phyloP scores from a whole-genome alignment of 108 stramenopile species.

The Cyclotella sp. region DNA sequence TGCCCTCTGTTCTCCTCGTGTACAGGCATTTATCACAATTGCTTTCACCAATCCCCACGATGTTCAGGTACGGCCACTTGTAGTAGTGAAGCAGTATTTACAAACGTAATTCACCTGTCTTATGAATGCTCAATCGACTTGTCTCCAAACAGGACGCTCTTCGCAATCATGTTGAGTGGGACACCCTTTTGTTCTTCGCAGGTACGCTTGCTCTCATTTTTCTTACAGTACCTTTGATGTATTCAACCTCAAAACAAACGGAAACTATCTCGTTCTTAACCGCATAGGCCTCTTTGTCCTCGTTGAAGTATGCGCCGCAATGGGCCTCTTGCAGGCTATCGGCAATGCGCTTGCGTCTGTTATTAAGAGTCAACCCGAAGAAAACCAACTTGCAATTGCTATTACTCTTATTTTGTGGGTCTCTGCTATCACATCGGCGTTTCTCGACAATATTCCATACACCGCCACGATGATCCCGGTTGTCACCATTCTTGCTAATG shows the following conservation, averaged over 20 bases:
- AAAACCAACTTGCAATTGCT: constrained; percentile 56
- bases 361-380: constrained; percentile 55
- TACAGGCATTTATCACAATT: constrained; percentile 61
- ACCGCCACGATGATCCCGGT: constrained; percentile 80
- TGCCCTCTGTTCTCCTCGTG: neutral
- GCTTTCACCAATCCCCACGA: constrained; percentile 74
- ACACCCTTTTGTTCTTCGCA: constrained; percentile 71
- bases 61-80: constrained; percentile 39
- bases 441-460: constrained; percentile 71
- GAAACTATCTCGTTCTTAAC: neutral
- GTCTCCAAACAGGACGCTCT: constrained; percentile 34
- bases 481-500: constrained; percentile 52
- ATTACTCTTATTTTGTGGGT: constrained; percentile 70
- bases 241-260: neutral
- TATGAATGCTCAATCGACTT: neutral
- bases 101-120: neutral
- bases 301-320: constrained; percentile 71
- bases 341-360: constrained; percentile 53
- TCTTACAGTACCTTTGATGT: neutral
- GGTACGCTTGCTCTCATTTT: neutral
- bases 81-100: neutral
- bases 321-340: constrained; percentile 62
- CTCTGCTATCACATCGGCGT: constrained; percentile 64
- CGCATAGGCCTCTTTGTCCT: constrained; percentile 58
- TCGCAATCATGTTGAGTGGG: constrained; percentile 75